These are phyloP conservation scores for Nannochloropsis gaditana DNA, from an alignment of 108 stramenopile species.

Conservation along the genomic window DNA sequence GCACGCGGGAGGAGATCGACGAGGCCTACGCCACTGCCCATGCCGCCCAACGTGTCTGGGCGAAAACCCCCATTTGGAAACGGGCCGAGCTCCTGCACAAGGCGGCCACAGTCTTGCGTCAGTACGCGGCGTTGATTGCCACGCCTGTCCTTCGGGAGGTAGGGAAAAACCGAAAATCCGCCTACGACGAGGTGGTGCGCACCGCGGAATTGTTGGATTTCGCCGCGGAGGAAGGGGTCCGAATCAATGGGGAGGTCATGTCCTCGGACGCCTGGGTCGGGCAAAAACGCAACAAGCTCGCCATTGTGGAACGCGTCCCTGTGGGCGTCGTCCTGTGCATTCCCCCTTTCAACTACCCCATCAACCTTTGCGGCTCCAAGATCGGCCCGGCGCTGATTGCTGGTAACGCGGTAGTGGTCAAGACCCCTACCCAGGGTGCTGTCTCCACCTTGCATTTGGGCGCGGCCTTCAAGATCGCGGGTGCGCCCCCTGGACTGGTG, in stretches of 20 bases:
- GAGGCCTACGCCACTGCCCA: not conserved
- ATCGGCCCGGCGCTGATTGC: constrained; percentile 20
- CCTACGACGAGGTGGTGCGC: constrained; percentile 14
- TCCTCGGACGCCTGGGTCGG: not conserved
- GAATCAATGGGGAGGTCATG: not conserved
- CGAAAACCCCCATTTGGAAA: not conserved
- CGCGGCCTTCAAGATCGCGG: not conserved
- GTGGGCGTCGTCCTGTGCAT: constrained; percentile 20
- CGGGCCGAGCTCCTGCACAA: not conserved
- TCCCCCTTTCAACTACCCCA: constrained; percentile 24
- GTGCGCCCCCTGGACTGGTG: not conserved
- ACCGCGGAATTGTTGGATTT: constrained; percentile 12
- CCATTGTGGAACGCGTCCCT: not conserved
- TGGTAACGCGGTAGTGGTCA: constrained; percentile 15
- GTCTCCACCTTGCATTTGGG: not conserved
- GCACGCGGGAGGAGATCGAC: constrained; percentile 13
- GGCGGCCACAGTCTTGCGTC: not conserved
- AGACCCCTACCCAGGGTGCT: not conserved
- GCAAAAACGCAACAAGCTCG: constrained; percentile 18
- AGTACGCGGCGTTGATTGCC: not conserved
- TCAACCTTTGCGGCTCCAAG: constrained; percentile 18
- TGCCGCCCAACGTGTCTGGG: not conserved
- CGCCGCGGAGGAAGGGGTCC: constrained; percentile 8
- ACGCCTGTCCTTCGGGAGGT: not conserved
- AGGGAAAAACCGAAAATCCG: not conserved